Evolutionary conservation across 345 rosid genomes (phyloP).

Genomic region (Syzygium aromaticum): DNA sequence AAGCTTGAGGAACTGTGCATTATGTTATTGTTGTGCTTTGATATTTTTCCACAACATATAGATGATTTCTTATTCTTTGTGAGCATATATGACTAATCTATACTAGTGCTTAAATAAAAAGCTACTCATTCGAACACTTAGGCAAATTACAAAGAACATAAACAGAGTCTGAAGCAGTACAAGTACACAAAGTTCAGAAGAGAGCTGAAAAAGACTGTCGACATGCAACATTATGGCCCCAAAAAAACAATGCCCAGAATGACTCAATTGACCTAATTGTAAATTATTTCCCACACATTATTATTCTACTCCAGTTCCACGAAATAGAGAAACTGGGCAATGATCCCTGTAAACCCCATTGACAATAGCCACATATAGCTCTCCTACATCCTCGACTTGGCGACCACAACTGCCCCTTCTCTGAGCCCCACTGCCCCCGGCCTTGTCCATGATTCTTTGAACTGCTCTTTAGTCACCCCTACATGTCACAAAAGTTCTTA

Average conservation of each 20-base stretch:
- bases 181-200: neutral
- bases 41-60: neutral
- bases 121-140: neutral
- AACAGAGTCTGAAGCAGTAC: neutral
- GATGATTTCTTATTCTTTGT: neutral
- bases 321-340: slow-evolving; percentile 12
- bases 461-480: slow-evolving; percentile 97
- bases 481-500: neutral
- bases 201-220: neutral
- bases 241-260: neutral
- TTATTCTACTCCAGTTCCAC: slow-evolving; percentile 21
- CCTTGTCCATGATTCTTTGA: slow-evolving; percentile 85
- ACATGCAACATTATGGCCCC: neutral
- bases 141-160: neutral
- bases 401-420: slow-evolving; percentile 53
- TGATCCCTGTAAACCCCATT: neutral
- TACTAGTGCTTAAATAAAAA: neutral
- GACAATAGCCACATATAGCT: neutral
- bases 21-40: neutral
- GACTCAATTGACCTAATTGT: slow-evolving; percentile 5
- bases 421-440: slow-evolving; percentile 42
- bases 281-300: slow-evolving; percentile 11
- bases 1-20: neutral
- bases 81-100: neutral
- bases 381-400: slow-evolving; percentile 73